Percentiles rank a stretch among this genome's conserved stretches.
Evolutionary conservation across 345 rosid species (phyloP).

Genomic region (Dovyalis caffra): DNA sequence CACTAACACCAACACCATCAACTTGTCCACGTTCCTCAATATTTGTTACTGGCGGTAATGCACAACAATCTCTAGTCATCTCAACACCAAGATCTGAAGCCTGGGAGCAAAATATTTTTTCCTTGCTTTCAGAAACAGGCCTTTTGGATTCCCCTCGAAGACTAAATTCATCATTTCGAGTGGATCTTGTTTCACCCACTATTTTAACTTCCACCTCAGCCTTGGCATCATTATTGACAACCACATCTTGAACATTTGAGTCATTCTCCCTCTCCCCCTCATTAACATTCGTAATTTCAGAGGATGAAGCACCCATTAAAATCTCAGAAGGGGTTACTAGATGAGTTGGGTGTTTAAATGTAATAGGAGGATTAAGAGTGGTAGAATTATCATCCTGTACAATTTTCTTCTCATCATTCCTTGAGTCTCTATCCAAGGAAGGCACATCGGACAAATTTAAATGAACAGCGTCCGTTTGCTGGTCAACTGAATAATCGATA

Average conservation of each 20-base stretch:
- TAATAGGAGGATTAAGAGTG: constrained; percentile 38
- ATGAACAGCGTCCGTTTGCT: constrained; percentile 44
- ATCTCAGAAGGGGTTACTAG: constrained; percentile 83
- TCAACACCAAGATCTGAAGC: constrained; percentile 62
- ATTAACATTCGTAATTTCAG: constrained; percentile 44
- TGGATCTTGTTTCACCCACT: constrained; percentile 51
- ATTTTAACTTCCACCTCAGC: constrained; percentile 63
- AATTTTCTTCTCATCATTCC: constrained; percentile 46
- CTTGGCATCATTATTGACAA: constrained; percentile 42
- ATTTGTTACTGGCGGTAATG: constrained; percentile 38
- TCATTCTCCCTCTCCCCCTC: constrained; percentile 47
- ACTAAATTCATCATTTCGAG: constrained; percentile 45
- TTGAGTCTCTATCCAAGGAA: constrained; percentile 41
- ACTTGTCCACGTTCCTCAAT: constrained; percentile 38
- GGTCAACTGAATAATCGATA: constrained; percentile 50
- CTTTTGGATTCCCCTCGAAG: constrained; percentile 36
- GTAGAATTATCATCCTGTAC: constrained; percentile 45
- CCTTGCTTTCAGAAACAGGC: constrained; percentile 42
- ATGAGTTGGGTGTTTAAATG: constrained; percentile 78
- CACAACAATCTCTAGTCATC: constrained; percentile 53
- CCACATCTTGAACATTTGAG: constrained; percentile 45
- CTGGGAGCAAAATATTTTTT: constrained; percentile 60
- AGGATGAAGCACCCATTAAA: constrained; percentile 56
- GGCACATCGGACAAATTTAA: constrained; percentile 37
- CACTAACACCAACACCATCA: constrained; percentile 33